Percentiles rank a stretch among this genome's conserved stretches.
Conservation (phyloP, 2,329 filamentous ascomycete genomes). For the Neofusicoccum laricinum region DNA sequence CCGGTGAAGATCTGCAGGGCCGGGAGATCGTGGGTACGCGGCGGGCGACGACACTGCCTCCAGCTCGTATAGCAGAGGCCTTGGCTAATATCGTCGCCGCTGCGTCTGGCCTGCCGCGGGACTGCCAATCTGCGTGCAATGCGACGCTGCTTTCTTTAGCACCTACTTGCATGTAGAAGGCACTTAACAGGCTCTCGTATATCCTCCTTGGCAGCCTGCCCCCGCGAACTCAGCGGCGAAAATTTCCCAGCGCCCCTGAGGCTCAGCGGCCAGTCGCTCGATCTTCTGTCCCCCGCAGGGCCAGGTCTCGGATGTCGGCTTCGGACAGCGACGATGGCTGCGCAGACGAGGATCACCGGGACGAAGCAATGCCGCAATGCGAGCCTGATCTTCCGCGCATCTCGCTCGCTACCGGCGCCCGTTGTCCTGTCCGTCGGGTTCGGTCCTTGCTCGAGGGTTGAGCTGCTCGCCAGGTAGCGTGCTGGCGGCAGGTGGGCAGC, state of each 20-base stretch:
- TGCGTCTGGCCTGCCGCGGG: background rate
- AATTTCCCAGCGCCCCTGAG: background rate
- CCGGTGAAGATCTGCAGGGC: constrained; percentile 13
- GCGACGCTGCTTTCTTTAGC: background rate
- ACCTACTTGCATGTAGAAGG: background rate
- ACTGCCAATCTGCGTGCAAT: constrained; percentile 1
- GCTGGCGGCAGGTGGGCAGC: background rate
- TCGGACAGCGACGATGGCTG: background rate
- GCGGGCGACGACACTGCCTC: background rate
- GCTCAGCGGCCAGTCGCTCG: background rate
- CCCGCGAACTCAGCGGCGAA: background rate
- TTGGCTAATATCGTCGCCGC: background rate
- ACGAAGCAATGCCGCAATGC: background rate
- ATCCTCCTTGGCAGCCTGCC: background rate
- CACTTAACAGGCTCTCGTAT: background rate
- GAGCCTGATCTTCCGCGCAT: background rate
- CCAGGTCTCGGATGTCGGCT: background rate
- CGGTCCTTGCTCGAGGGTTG: background rate
- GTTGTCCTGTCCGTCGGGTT: background rate
- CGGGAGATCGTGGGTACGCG: constrained; percentile 6
- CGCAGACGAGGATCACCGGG: background rate
- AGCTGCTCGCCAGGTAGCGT: background rate
- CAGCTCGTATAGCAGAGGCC: background rate
- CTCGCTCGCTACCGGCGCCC: background rate
- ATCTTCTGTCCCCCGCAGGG: background rate